Percentiles rank a stretch among this genome's conserved stretches.
These are phyloP conservation scores for Candida verbasci DNA, from an alignment of 805 yeast species.

Conservation along the genomic window DNA sequence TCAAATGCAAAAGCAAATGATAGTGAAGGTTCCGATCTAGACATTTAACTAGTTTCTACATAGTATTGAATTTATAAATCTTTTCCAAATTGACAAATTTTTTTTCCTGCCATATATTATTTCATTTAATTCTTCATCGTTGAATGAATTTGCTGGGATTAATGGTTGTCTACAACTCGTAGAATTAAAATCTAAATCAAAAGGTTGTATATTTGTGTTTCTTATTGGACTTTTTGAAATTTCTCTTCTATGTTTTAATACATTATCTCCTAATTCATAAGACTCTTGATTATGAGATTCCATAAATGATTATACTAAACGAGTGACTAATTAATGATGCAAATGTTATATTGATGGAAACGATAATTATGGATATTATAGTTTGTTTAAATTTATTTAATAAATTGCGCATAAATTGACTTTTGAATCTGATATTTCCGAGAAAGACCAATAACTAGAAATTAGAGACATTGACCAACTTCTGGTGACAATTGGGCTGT, in stretches of 20 bases:
- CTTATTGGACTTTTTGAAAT: not conserved
- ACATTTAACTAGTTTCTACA: conserved; percentile 4
- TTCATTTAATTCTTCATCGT: conserved; percentile 7
- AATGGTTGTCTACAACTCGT: not conserved
- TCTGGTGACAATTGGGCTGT: no score
- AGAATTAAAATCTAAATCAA: not conserved
- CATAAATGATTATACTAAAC: no score
- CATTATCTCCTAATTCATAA: conserved; percentile 7
- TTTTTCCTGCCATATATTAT: conserved; percentile 6
- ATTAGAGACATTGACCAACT: no score
- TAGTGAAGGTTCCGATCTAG: conserved; percentile 9
- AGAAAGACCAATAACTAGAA: no score
- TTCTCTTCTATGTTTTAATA: conserved; percentile 5
- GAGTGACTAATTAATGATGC: no score
- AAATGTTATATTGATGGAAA: no score
- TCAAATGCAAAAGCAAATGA: not conserved
- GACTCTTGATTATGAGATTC: not conserved
- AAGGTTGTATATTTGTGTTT: not conserved
- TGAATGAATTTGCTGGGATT: conserved; percentile 4
- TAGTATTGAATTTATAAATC: conserved; percentile 1
- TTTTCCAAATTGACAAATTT: conserved; percentile 4
- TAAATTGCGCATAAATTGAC: no score
- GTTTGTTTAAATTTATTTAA: no score
- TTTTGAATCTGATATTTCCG: no score
- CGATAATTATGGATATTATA: no score